Evolutionary conservation across 331 rosid species (phyloP), one percentile per base, ranked within the genome.

Genomic region (Prunus yedoensis): DNA sequence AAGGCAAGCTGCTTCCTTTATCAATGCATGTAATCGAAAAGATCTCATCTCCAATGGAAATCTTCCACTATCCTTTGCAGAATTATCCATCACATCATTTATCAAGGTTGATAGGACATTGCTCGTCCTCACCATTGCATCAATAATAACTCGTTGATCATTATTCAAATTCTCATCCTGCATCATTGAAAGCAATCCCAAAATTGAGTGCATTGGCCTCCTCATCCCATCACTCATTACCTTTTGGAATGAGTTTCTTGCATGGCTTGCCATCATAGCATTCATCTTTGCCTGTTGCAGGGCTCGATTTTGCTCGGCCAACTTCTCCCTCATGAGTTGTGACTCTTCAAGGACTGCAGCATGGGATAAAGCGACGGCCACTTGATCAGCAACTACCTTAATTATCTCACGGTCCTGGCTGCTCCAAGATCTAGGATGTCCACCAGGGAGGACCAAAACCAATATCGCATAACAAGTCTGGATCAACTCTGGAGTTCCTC

Each of bases 191-290:
- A 95, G 94, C 91, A 95, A 76, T 66, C 99, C 97, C 79, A 95
- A 60, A 77, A 95, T 86, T 30, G 99, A 95, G 83, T 95, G 98
- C 98, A 92, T 95, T 50, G 99, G 99, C 85, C 94, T 92, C 81
- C 98, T 91, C 99, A 95, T 95, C 74, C 99, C 99, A 75, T 91
- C 93, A 66, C 97, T 89, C 99, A 92, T 95, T 79, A 95, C 98
- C 82, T 88, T 91, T 83, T 92, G 99, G 85, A 95, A 95, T 1
- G 96, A 80, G 63, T 79, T 85, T 80, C 98, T 90, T 32, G 99
- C 98, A 61, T 91, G 97, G 83, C 98, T 95, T 20, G 99, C 99
- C 97, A 88, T 82, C 99, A 95, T 83, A 62, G 99, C 99, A 65
- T 89, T 89, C 89, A 76, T 87, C 82, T 58, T 86, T 10, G 93